Base-by-base conservation (phyloP, 371 early-diverging fungal species). In the Mortierella polycephala region DNA sequence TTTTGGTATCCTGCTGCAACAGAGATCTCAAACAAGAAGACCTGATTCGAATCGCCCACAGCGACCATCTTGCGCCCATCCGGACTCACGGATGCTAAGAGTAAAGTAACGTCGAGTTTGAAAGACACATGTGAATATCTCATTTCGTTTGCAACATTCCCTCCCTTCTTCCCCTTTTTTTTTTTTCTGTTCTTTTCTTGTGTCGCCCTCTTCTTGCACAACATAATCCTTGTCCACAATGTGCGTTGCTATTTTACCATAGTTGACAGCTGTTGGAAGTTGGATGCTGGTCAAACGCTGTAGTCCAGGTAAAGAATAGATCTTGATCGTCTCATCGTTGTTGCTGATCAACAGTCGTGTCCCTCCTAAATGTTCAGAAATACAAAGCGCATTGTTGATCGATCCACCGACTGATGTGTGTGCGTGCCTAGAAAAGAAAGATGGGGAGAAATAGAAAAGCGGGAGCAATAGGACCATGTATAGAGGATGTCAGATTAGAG, bases 271-370 rank as follows among this genome's bases (percentile, higher is more conserved):
- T 3, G 93, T 93, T 5, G 92, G 93, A 14, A 94, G 85, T n/a
- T 86, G 75, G n/a, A 97, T 81, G 8, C 85, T 91, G 8, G 92
- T 84, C 16, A 95, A 68, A 9, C 90, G 82, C 23, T 90, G 85
- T 45, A 96, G 82, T 47, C 83, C 86, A 1, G 95, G 94, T 14
- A 96, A 81, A 1, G 92, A 86, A 71, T 89, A 94, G 14, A 96
- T 89, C 77, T 95, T 95, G 77, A 98, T 92, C 20, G 94, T 95
- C 67, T 94, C 90, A 75, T 98, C 98, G 75, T 98, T 98, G 82
- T 96, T 98, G 79, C 96, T 93, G 10, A 96, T 92, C 56, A 96
- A 71, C 18, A 97, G 76, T 10, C 95, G 83, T 7, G 85, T 88
- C 20, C 87, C 85, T 47, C 88, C 89, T 52, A 83, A 82, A 50